Evolutionary conservation across 805 yeast genomes (phyloP), one percentile per base, ranked within the genome.

Genomic region (Candida pini): DNA sequence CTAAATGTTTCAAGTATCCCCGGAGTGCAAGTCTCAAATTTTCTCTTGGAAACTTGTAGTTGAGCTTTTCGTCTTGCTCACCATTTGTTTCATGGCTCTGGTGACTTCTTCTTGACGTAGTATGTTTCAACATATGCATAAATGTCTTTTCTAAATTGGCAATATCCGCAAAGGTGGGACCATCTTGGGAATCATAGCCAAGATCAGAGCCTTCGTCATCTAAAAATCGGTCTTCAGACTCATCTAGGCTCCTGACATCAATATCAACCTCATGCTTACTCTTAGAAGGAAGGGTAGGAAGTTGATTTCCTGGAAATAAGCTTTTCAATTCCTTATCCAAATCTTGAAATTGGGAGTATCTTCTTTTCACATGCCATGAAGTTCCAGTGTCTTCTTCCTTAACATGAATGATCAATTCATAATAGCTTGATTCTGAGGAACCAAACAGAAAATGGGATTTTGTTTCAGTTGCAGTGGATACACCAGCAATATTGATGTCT

Each of bases 1-100:
- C 49, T 13, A 89, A 56, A 2, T 68, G 55, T 19, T 69, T 63
- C 31, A 90, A 50, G 49, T 84, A 90, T 0, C 87, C 84, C 30
- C 97, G 66, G 29, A 90, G 64, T 0, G 94, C 74, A 8, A 87
- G 67, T 28, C 97, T 65, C 45, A 86, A 71, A 44, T 77, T 79
- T 54, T 90, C 97, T 19, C 94, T 69, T 3, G 78, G 73, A 20
- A 84, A 63, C 24, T 52, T 56, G 14, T 43, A 39, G 14, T 40
- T 37, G 10, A 34, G 24, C 3, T 34, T 34, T 9, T 39, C 38
- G 13, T 25, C 41, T 8, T 39, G 44, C 15, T 36, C 36, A 13
- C 18, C 30, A 26, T 32, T 26, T 12, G 6, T n/a, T 13, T 25
- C 37, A n/a, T 30, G 22, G 9, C 40, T 33, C n/a, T n/a, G n/a